Evolutionary conservation across 495 filamentous ascomycete genomes (phyloP), one percentile per base, ranked within the genome.

Genomic region (Umbilicaria muhlenbergii): DNA sequence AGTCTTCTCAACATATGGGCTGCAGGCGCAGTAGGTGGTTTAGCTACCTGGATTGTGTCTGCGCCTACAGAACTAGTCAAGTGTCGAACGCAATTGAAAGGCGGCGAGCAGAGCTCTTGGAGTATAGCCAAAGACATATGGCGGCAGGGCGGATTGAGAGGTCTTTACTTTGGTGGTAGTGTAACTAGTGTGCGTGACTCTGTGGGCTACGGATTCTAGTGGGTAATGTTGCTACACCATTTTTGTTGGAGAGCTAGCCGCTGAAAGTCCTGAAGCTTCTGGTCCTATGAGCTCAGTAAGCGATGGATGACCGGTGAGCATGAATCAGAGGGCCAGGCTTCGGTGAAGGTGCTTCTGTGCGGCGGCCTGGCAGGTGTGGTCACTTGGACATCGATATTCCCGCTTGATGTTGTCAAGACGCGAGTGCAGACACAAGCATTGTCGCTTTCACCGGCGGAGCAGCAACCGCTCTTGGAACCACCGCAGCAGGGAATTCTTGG

Each of bases 171-270:
- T 44, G 87, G 83, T 19, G 87, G 87, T 24, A 65, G 58, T 4
- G 73, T 94, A 18, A 94, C 88, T 8, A 83, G 79, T 44, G 56
- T 86, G 38, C 67, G 87, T 37, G 87, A 94, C 60, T 77, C 78
- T 44, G 71, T 94, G 45, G 87, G 87, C 15, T 94, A 92, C 58
- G 87, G 87, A 3, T 93, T 93, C 55, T 94, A 94, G 76, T 81
- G 72, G 49, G 72, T 46, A 48, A 44, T 36, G 18, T n/a, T 42
- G 31, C 34, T 38, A 40, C 39, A 11, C 8, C 36, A 28, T 35
- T 33, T n/a, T 34, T 45, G 44, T 38, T 45, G 46, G 42, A 40
- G 50, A 44, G 33, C 18, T 12, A 12, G 18, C 24, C 13, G 48
- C 41, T 50, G 43, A 54, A 48, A 14, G 10, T 7, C 2, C 8